These are phyloP conservation scores for Rhododendron griersonianum DNA, from an alignment of 148 eudicot species.

Conservation along the genomic window DNA sequence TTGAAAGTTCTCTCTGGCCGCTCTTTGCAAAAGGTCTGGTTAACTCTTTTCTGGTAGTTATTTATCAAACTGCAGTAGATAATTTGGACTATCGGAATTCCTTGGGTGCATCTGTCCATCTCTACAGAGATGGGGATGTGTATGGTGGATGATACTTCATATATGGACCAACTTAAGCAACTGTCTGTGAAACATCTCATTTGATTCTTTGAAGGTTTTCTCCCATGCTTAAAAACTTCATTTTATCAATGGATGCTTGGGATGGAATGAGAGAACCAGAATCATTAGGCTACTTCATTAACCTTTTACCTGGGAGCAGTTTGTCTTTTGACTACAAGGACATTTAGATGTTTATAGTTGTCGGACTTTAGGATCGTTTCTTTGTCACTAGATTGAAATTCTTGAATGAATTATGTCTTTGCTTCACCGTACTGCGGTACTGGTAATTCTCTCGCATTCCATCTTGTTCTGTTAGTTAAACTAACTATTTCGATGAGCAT, in stretches of 20 bases:
- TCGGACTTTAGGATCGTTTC: neutral
- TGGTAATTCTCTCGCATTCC: neutral
- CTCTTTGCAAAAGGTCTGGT: constrained; percentile 67
- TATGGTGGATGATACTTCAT: neutral
- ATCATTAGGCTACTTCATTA: neutral
- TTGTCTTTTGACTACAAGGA: neutral
- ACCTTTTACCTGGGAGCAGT: neutral
- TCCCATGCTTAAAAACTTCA: neutral
- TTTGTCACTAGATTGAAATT: neutral
- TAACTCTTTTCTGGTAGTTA: neutral
- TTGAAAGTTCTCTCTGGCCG: constrained; percentile 68
- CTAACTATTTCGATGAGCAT: neutral
- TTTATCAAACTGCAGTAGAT: neutral
- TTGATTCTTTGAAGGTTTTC: neutral
- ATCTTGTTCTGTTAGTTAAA: neutral
- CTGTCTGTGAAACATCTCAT: neutral
- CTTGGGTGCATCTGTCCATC: neutral
- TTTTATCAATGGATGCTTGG: neutral
- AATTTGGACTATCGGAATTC: neutral
- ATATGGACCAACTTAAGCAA: constrained; percentile 3
- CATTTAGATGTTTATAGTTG: neutral
- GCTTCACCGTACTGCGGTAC: neutral
- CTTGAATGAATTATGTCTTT: neutral
- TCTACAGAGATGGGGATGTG: neutral
- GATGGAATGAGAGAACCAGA: neutral